A percentile compares a stretch with the other conserved stretches of the same genome.
Conservation (phyloP, 2,329 filamentous ascomycete species). For the Xylariaceae sp. region DNA sequence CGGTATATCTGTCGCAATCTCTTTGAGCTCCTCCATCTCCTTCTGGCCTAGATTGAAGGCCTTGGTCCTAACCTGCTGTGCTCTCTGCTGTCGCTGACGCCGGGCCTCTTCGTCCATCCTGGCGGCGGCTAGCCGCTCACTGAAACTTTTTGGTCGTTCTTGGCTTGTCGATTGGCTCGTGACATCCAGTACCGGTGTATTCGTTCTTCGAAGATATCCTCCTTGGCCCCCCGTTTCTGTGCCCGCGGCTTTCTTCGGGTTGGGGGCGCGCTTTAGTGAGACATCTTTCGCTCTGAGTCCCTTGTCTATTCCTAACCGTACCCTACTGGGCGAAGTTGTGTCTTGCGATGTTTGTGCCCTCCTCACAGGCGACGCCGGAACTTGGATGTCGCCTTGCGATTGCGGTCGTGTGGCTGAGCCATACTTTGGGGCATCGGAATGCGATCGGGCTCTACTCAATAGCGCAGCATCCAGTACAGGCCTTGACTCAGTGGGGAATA, state of each 20-base stretch:
- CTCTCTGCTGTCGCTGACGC: slow-evolving; percentile 48
- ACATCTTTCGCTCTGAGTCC: slow-evolving; percentile 75
- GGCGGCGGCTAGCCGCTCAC: slow-evolving; percentile 75
- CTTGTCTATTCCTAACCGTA: slow-evolving; percentile 85
- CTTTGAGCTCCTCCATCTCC: slow-evolving; percentile 58
- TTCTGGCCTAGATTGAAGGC: slow-evolving; percentile 55
- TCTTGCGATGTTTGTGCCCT: slow-evolving; percentile 47
- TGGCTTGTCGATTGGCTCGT: slow-evolving; percentile 19
- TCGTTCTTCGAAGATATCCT: slow-evolving; percentile 44
- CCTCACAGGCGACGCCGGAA: slow-evolving; percentile 71
- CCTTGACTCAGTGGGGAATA: slow-evolving; percentile 14
- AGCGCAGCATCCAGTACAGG: slow-evolving; percentile 21
- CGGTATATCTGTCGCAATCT: slow-evolving; percentile 52
- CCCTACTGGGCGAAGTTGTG: slow-evolving; percentile 71
- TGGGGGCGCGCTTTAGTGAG: slow-evolving; percentile 71
- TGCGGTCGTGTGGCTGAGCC: slow-evolving; percentile 24
- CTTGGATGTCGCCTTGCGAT: slow-evolving; percentile 53
- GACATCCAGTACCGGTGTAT: slow-evolving; percentile 35
- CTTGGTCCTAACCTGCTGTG: slow-evolving; percentile 50
- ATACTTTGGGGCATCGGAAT: slow-evolving; percentile 16
- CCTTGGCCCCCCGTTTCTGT: slow-evolving; percentile 30
- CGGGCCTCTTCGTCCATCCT: slow-evolving; percentile 52
- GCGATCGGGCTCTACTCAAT: slow-evolving; percentile 22
- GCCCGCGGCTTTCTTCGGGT: slow-evolving; percentile 37
- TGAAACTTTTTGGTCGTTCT: slow-evolving; percentile 61